Evolutionary conservation across 176 grass and related monocot genomes (phyloP), one percentile per base, ranked within the genome.

Genomic region (Musa schizocarpa): DNA sequence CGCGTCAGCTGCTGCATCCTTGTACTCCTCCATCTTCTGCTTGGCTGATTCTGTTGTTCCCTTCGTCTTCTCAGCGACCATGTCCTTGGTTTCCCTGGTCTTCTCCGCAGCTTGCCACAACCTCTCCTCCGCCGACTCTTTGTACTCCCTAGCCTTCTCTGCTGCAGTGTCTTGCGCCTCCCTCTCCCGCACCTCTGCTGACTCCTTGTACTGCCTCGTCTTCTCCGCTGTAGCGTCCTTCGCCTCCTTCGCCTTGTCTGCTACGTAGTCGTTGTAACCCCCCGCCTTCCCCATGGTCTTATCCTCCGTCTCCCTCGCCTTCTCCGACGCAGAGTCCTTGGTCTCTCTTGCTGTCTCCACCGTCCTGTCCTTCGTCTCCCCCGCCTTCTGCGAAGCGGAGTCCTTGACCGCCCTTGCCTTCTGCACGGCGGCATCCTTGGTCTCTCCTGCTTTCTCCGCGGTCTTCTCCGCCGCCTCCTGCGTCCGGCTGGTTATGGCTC

Each of bases 291-390:
- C 73, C 16, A 13, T 29, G 1, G 73, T 16, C 6, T 57, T 50
- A 23, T 84, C 76, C 13, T 90, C 85, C 24, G 49, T n/a, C 73
- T 81, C 77, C 24, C 56, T 71, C 1, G 77, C 75, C 81, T 83
- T 92, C 53, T 82, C 73, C 0, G 65, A 63, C 0, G 77, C 61
- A 3, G 75, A 62, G 13, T 92, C 88, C 66, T 64, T 81, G 17
- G 80, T 49, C 80, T 92, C 86, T n/a, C 77, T 51, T 7, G 82
- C 9, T 76, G 84, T 92, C 19, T 64, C 54, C 11, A 61, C 22
- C 54, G 80, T 24, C 3, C 21, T 75, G 64, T 92, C 88, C 81
- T 80, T 86, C 55, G 63, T 81, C 79, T 88, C 93, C 0, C 76
- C 79, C 6, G 78, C 51, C 79, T 92, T 88, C 77, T 90, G 73